Evolutionary conservation across 2,329 filamentous ascomycete species (phyloP).

Genomic region (Clonostachys byssicola): DNA sequence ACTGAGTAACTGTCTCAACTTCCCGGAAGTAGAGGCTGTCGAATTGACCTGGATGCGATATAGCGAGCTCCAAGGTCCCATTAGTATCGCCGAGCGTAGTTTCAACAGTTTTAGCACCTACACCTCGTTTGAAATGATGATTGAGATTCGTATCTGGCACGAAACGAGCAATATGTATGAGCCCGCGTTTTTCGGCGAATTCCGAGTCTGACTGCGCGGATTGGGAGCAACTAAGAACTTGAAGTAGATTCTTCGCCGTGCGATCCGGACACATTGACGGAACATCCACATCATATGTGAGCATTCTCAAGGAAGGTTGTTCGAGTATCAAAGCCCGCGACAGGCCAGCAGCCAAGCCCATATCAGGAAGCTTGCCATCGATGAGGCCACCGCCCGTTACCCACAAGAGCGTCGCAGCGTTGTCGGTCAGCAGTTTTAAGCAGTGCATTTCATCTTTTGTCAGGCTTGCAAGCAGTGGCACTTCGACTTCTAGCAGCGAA

Average conservation of each 20-base stretch:
- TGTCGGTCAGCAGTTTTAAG: background rate
- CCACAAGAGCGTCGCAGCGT: background rate
- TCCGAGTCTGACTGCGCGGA: background rate
- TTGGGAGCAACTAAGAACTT: no score
- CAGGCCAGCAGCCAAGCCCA: slow-evolving; percentile 1
- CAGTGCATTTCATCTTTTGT: slow-evolving; percentile 1
- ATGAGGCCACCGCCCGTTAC: background rate
- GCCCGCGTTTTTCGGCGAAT: slow-evolving; percentile 1
- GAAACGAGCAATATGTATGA: background rate
- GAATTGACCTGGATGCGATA: background rate
- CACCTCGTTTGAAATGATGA: background rate
- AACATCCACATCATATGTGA: background rate
- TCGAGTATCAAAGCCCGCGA: slow-evolving; percentile 2
- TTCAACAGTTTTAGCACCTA: no score
- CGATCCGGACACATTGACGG: no score
- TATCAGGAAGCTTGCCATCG: background rate
- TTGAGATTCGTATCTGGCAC: background rate
- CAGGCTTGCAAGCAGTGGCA: slow-evolving; percentile 2
- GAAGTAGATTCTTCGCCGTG: no score
- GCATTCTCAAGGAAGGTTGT: slow-evolving; percentile 1
- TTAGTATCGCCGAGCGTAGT: background rate
- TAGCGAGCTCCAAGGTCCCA: background rate
- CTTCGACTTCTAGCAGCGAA: slow-evolving; percentile 1
- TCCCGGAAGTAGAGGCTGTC: background rate
- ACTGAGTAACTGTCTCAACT: no score